Conservation (phyloP, 106 monocot species). For the Dendrobium chrysotoxum region DNA sequence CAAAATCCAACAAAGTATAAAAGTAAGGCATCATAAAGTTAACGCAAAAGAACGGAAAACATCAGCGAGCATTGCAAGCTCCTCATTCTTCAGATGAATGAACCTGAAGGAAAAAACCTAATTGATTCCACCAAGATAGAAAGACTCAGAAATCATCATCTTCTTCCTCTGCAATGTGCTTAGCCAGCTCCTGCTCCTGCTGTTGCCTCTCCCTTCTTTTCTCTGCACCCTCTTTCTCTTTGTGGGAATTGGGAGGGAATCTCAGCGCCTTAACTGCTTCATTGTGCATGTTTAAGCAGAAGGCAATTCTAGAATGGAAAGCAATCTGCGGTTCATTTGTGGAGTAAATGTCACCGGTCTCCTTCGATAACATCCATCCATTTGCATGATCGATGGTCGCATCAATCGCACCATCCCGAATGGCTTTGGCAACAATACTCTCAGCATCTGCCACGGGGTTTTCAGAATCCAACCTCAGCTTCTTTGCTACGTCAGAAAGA, state of each 20-base stretch:
- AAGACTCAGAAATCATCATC: conserved; percentile 45
- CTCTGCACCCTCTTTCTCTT: conserved; percentile 86
- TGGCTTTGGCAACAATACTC: conserved; percentile 90
- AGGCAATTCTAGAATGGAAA: conserved; percentile 87
- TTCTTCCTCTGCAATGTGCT: conserved; percentile 63
- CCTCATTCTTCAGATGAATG: no score
- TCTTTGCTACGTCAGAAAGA: conserved; percentile 66
- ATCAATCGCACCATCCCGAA: conserved; percentile 90
- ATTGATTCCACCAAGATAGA: no score
- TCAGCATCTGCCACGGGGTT: conserved; percentile 92
- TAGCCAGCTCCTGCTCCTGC: conserved; percentile 61
- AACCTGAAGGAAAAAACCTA: no score
- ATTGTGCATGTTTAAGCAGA: conserved; percentile 97
- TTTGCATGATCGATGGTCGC: conserved; percentile 81
- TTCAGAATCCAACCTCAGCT: conserved; percentile 63
- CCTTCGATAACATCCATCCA: conserved; percentile 95
- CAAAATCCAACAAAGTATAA: no score
- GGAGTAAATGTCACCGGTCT: conserved; percentile 91
- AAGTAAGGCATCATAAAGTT: no score
- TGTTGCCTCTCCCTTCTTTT: conserved; percentile 60
- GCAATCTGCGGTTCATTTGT: conserved; percentile 94
- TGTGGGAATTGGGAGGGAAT: conserved; percentile 88
- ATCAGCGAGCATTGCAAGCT: no score
- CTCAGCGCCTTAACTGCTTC: conserved; percentile 92
- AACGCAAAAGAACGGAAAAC: no score